phyloP scores from a whole-genome alignment of 305 asterid species.

The Rubia balearica region DNA sequence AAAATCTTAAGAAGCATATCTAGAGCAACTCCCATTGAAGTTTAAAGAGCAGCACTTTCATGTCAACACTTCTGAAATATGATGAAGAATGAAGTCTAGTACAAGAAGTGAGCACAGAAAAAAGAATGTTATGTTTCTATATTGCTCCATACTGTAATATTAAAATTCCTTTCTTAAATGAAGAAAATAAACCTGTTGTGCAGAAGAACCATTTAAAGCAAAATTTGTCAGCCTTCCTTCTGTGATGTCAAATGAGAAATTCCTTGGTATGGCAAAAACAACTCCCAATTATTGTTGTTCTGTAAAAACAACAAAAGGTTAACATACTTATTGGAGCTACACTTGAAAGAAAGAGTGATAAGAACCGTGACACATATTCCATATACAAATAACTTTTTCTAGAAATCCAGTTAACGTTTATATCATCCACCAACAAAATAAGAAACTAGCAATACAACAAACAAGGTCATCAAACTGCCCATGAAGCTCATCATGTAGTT shows the following conservation, averaged over 20 bases:
- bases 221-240: neutral
- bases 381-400: neutral
- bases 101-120: neutral
- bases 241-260: neutral
- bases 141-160: neutral
- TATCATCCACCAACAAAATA: neutral
- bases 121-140: neutral
- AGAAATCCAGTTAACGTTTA: neutral
- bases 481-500: neutral
- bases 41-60: neutral
- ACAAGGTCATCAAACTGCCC: neutral
- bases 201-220: constrained; percentile 8
- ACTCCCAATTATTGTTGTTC: neutral
- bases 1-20: neutral
- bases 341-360: neutral
- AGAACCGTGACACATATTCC: neutral
- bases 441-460: neutral
- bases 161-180: neutral
- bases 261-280: neutral
- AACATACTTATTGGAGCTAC: neutral
- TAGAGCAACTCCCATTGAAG: neutral
- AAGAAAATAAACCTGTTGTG: neutral
- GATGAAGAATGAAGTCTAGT: neutral
- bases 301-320: neutral
- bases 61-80: neutral